A percentile compares a stretch with the other conserved stretches of the same genome.
Evolutionary conservation across 257 asterid genomes (phyloP).

Genomic region (Solanum pennellii): DNA sequence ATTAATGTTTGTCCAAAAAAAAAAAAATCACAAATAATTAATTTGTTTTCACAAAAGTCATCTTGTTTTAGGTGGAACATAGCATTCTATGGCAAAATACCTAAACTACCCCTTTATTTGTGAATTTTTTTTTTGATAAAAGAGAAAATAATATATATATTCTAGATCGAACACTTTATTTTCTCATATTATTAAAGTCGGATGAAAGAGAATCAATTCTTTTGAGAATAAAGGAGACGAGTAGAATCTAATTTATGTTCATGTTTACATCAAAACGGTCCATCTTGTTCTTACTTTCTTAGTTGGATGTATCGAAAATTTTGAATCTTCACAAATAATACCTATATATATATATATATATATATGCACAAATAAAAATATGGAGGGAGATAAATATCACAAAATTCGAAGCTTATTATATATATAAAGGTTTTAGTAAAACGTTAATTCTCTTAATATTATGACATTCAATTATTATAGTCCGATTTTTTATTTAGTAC

Average conservation of each 20-base stretch:
- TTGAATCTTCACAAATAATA: not conserved
- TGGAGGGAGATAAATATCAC: no score
- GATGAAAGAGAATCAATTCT: not conserved
- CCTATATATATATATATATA: no score
- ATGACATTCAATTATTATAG: no score
- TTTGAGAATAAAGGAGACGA: not conserved
- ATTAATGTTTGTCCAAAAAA: not conserved
- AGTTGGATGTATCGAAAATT: not conserved
- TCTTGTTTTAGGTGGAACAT: not conserved
- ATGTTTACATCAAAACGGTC: not conserved
- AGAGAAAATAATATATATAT: no score
- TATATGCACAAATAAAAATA: no score
- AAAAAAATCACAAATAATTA: not conserved
- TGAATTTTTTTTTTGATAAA: no score
- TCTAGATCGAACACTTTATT: not conserved
- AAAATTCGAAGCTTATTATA: no score
- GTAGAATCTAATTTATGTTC: not conserved
- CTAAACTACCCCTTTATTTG: not conserved
- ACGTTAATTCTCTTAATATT: no score
- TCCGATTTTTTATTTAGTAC: no score
- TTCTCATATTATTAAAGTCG: not conserved
- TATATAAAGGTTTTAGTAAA: no score
- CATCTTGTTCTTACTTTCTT: not conserved
- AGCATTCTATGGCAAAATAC: not conserved
- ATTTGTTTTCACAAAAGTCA: not conserved